Base-by-base conservation (phyloP, 2,329 filamentous ascomycete species). In the Paraphoma sp. region DNA sequence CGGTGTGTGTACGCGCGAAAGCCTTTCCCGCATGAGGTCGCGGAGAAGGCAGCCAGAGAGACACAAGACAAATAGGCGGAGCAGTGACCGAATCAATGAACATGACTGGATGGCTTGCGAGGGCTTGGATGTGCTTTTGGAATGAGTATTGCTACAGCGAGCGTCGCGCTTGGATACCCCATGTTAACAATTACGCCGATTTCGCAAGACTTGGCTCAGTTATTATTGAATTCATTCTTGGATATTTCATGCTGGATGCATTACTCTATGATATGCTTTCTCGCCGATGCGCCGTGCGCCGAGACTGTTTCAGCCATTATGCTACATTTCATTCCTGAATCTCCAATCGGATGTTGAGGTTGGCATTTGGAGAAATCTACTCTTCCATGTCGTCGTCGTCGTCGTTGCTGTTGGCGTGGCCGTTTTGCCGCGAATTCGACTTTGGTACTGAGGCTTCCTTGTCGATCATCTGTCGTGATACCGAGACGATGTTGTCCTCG, bases 401-500 rank as follows among this genome's bases (percentile, higher is more conserved):
- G 28, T 68, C 70, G 17, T 71, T 70, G 28, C 62, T 63, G 10
- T 60, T 60, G 9, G 66, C 60, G 17, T 65, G 64, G 29, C 67
- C 72, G 38, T 70, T 73, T 41, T 71, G 67, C 59, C 67, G 59
- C 11, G 57, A 49, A 45, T 67, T 72, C 5, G 69, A 59, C 56
- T 77, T 77, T 86, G 94, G 92, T 79, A 96, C 91, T 5, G 93
- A 95, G 3, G 95, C 95, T 79, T 99, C 95, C 82, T 98, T 98
- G 82, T 98, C 95, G 72, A 99, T 98, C 94, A 99, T 97, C 79
- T 98, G 95, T 76, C 94, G 86, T 64, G 93, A 96, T n/a, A 99
- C 93, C 3, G 93, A 92, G 11, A 99, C 95, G 64, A 99, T 99
- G 80, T 99, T 99, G 85, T 99, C 95, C 81, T 99, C 96, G 71